Base-by-base conservation (phyloP, 164 flowering plant genomes). In the Magnolia sinica region DNA sequence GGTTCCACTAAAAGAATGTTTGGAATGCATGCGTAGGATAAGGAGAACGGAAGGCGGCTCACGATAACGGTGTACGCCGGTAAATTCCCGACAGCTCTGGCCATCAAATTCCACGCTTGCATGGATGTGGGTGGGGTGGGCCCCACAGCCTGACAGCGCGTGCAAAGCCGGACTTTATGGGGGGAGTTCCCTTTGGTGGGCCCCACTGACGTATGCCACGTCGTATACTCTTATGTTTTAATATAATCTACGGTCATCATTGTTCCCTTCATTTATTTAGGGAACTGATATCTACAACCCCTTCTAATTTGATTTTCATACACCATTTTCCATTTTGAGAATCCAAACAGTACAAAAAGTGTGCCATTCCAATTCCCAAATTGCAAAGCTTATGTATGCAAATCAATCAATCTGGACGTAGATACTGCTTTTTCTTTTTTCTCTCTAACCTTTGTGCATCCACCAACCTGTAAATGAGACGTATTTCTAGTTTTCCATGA, bases 131-230 rank as follows among this genome's bases (percentile, higher is more conserved):
- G 81, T 82, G 66, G 11, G n/a, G 76, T 72, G 84, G 85, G 87
- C 14, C 87, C 88, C 85, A 22, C 18, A 19, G 14, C 76, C 87
- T 88, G 88, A 85, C 87, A 82, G 78, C 88, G 91, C 91, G 89
- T 88, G 91, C 89, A 75, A 84, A 78, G 86, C 88, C 85, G 83
- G 74, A 71, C 64, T 83, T 83, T 84, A 81, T 83, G 86, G 84
- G 83, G 83, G 79, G 81, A 55, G 14, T 75, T 72, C 14, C 83
- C 59, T 76, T 8, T 18, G 24, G 74, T 20, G 69, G 65, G 72
- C 9, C 73, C 72, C 80, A 37, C 73, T n/a, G 63, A 23, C 67
- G 3, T 70, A n/a, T 9, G 59, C 5, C 58, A 70, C 63, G 64
- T 50, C 4, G 27, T 37, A 65, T 65, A 27, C 51, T 4, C 51